A percentile compares a stretch with the other conserved stretches of the same genome.
Conservation (phyloP, 768 basidiomycete genomes). For the Lactarius hengduanensis region DNA sequence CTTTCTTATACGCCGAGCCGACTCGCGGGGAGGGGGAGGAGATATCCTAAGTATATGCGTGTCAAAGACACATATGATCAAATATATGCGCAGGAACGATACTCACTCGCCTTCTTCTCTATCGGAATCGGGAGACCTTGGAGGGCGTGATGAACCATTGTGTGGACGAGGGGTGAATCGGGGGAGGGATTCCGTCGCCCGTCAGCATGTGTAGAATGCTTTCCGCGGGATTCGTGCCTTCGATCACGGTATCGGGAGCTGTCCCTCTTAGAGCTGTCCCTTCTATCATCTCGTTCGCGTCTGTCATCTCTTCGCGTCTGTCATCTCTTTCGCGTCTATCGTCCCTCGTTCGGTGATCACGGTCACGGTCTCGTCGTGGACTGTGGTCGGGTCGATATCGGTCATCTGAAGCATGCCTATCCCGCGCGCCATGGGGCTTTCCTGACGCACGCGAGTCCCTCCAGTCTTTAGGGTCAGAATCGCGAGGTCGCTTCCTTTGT, state of each 20-base stretch:
- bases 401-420: slow-evolving; percentile 40
- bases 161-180: slow-evolving; percentile 19
- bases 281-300: slow-evolving; percentile 32
- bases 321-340: slow-evolving; percentile 33
- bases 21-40: slow-evolving; percentile 40
- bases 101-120: slow-evolving; percentile 96
- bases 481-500: slow-evolving; percentile 54
- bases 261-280: slow-evolving; percentile 39
- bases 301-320: slow-evolving; percentile 33
- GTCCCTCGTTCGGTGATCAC: slow-evolving; percentile 38
- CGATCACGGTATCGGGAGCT: slow-evolving; percentile 34
- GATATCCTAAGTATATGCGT: slow-evolving; percentile 54
- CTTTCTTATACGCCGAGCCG: slow-evolving; percentile 28
- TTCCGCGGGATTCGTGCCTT: slow-evolving; percentile 22
- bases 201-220: slow-evolving; percentile 18
- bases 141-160: slow-evolving; percentile 27
- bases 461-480: slow-evolving; percentile 61
- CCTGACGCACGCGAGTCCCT: slow-evolving; percentile 56
- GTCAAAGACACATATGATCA: slow-evolving; percentile 24
- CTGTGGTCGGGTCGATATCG: slow-evolving; percentile 33
- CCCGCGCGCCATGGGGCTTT: slow-evolving; percentile 32
- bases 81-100: slow-evolving; percentile 29
- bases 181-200: slow-evolving; percentile 25
- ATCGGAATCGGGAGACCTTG: slow-evolving; percentile 47
- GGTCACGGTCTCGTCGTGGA: slow-evolving; percentile 32